Evolutionary conservation across 2,329 filamentous ascomycete species (phyloP), one percentile per base, ranked within the genome.

Genomic region (Sclerotinia spermophila): DNA sequence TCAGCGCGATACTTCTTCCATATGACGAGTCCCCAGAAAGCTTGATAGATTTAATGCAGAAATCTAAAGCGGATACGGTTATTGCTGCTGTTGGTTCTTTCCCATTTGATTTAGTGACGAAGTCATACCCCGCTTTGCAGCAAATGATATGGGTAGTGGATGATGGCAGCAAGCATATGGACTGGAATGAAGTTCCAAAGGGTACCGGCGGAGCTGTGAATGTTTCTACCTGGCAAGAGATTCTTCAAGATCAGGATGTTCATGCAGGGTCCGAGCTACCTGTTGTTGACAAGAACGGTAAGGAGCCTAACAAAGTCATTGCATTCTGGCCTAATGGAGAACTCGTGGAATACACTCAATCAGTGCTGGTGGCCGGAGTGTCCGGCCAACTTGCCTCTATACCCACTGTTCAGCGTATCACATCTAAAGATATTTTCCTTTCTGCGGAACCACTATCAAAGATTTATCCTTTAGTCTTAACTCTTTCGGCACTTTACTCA

Each of bases 81-180:
- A 86, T 99, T 72, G 93, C 93, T 2, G 89, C 91, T 44, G 94
- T 95, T 4, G 96, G 96, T 56, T 89, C 91, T n/a, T 87, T 98
- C 71, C 92, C 96, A 33, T 88, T 97, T 58, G 90, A 93, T 73
- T 83, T 86, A 51, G 86, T 97, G 19, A 86, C 89, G 67, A 87
- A 90, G 76, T 86, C 84, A 68, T 93, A 92, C 77, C 86, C 90
- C 7, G 85, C 86, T 51, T 85, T 99, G 60, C 90, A 89, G 72
- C 89, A 94, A 75, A 85, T 97, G 44, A 87, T 97, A 76, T 98
- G 94, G 93, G 94, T 97, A 19, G 93, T 96, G 7, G 95, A 97
- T 77, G 88, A 93, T 78, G 93, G 93, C 56, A 97, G 90, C 82
- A 88, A 89, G 76, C 95, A 98, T 79, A 91, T 99, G 86, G 94